A percentile compares a stretch with the other conserved stretches of the same genome.
Conservation (phyloP, 2,329 filamentous ascomycete genomes). For the Cladosporium sp. region DNA sequence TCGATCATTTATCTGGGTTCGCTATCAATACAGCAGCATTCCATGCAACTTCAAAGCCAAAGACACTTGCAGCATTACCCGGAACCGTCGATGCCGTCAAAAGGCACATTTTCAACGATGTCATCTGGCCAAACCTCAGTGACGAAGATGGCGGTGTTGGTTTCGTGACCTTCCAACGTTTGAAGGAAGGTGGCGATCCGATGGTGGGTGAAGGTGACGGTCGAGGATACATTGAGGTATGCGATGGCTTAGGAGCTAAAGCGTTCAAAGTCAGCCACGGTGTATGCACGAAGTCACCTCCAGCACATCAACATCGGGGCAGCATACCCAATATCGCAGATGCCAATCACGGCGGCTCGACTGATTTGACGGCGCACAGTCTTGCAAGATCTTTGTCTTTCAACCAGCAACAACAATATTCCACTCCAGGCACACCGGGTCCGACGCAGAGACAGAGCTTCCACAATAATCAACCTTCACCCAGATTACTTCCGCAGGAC, state of each 20-base stretch:
- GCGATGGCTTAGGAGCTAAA: constrained; percentile 83
- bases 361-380: neutral
- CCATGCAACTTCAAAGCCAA: constrained; percentile 70
- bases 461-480: constrained; percentile 24
- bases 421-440: constrained; percentile 28
- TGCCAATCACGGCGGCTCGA: constrained; percentile 4
- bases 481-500: constrained; percentile 20
- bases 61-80: constrained; percentile 79
- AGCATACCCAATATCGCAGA: constrained; percentile 39
- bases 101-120: constrained; percentile 91
- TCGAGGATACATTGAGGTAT: constrained; percentile 82
- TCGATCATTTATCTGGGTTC: constrained; percentile 89
- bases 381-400: constrained; percentile 20
- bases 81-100: constrained; percentile 91
- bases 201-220: constrained; percentile 75
- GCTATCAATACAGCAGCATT: constrained; percentile 90
- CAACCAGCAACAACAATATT: constrained; percentile 21
- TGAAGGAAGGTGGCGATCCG: constrained; percentile 84
- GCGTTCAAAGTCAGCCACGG: constrained; percentile 86
- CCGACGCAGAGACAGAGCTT: constrained; percentile 22
- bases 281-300: constrained; percentile 67
- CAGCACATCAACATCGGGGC: constrained; percentile 37
- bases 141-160: constrained; percentile 95
- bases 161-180: constrained; percentile 80
- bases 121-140: constrained; percentile 95